Base-by-base conservation (phyloP, 192 early-diverging fungal species). In the Coemansia sp. region DNA sequence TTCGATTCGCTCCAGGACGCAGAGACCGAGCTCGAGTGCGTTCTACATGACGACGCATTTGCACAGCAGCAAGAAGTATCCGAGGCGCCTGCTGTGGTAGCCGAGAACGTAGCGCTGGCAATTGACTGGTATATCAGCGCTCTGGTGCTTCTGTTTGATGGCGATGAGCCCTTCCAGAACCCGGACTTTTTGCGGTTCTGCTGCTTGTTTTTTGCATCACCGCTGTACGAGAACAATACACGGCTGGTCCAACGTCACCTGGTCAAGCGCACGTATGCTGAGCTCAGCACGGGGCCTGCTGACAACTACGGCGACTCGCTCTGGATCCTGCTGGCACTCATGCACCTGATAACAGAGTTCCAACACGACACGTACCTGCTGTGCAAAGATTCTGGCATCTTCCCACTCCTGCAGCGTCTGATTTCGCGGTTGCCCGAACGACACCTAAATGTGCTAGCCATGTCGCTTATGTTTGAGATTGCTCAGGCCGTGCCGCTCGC, bases 401-500 rank as follows among this genome's bases (percentile, higher is more conserved):
- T 81, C 13, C 79, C 79, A 16, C 62, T 81, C 61, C 61, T 81
- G 68, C 73, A 76, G 68, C 57, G 68, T 6, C 64, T 75, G 56
- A 74, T 76, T 32, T 6, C 72, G 15, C 61, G 67, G 5, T 41
- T 58, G 4, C 45, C 67, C 2, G 79, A 81, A 37, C 50, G 26
- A 57, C 64, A 76, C 53, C 50, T 76, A 62, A 70, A 81, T 32
- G 79, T 81, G 12, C 62, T 81, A 62, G 79, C 68, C 67, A 81
- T 81, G 79, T 81, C 79, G 60, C 65, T 81, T 50, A 81, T 81
- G 79, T 81, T 81, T 81, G 79, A 81, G 45, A 70, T 81, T 62
- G 74, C 74, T 0, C 79, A 81, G 74, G 74, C 74, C 23, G 79
- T 76, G 61, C 21, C 62, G 64, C 68, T 81, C 12, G 70, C 79